These are phyloP conservation scores for Globisporangium apiculatum DNA, from an alignment of 352 stramenopile species.

Conservation along the genomic window DNA sequence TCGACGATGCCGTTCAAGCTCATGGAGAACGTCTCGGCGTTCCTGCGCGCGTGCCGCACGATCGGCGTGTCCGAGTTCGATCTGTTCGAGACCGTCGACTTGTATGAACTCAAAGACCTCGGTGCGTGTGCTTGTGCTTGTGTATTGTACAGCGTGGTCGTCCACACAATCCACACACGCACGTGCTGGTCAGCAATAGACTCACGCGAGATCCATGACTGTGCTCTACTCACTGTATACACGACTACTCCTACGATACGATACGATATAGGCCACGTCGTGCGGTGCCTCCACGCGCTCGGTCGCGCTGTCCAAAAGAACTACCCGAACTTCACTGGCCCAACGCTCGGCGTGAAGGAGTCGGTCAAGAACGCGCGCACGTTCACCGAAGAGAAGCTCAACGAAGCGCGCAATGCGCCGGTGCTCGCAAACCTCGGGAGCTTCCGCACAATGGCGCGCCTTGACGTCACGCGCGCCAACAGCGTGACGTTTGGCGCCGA, in stretches of 20 bases:
- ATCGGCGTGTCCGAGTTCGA: slow-evolving; percentile 89
- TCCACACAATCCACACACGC: neutral
- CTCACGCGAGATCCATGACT: no score
- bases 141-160: neutral
- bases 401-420: slow-evolving; percentile 46
- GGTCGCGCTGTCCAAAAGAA: slow-evolving; percentile 70
- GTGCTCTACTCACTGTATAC: no score
- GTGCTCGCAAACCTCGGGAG: slow-evolving; percentile 65
- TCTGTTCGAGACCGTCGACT: slow-evolving; percentile 86
- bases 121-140: slow-evolving; percentile 13
- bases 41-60: slow-evolving; percentile 72
- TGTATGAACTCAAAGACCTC: slow-evolving; percentile 87
- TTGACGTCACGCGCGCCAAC: slow-evolving; percentile 43
- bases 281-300: slow-evolving; percentile 72
- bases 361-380: slow-evolving; percentile 66
- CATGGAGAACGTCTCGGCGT: slow-evolving; percentile 89
- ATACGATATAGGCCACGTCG: slow-evolving; percentile 36
- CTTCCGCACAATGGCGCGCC: slow-evolving; percentile 59
- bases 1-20: slow-evolving; percentile 91
- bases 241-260: neutral
- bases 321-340: slow-evolving; percentile 62
- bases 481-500: slow-evolving; percentile 75
- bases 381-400: slow-evolving; percentile 66
- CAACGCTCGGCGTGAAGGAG: slow-evolving; percentile 78
- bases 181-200: no score